Evolutionary conservation across 805 yeast species (phyloP), one percentile per base, ranked within the genome.

Genomic region (Candida nonsorbophila): DNA sequence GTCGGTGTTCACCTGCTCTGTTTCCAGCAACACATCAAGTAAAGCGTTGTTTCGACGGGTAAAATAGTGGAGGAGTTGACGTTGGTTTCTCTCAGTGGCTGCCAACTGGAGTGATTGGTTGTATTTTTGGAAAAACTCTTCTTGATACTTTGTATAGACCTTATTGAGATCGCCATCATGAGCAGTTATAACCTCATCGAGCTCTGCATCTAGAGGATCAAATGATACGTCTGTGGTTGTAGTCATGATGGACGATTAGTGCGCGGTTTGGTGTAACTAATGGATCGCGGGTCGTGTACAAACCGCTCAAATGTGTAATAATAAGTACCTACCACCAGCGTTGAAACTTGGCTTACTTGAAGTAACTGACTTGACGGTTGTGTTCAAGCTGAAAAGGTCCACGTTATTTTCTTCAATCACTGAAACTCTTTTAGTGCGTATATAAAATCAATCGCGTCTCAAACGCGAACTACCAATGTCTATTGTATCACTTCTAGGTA

Each of bases 401-500:
- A n/a, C n/a, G n/a, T n/a, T n/a, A n/a, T n/a, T n/a, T n/a, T n/a
- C n/a, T n/a, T n/a, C n/a, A n/a, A n/a, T n/a, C n/a, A n/a, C n/a
- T n/a, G n/a, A n/a, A n/a, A n/a, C n/a, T n/a, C n/a, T n/a, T n/a
- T n/a, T n/a, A n/a, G n/a, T n/a, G n/a, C n/a, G n/a, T n/a, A n/a
- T n/a, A n/a, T n/a, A 22, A n/a, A 10, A 8, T 10, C 14, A 7
- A 22, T 8, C 24, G 14, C 24, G 24, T 22, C 14, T 8, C 11
- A 22, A n/a, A 22, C 24, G 7, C n/a, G 7, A 12, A n/a, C 6
- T 12, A n/a, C 6, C 12, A 14, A 88, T 88, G 97, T 88, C 97
- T 7, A 88, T 88, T 36, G 97, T 90, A 4, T 87, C 97, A 24
- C 63, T 92, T 29, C 65, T 90, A 30, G 96, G 95, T 29, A 87